Conservation (phyloP, 805 yeast species). For the Candida insectorum region DNA sequence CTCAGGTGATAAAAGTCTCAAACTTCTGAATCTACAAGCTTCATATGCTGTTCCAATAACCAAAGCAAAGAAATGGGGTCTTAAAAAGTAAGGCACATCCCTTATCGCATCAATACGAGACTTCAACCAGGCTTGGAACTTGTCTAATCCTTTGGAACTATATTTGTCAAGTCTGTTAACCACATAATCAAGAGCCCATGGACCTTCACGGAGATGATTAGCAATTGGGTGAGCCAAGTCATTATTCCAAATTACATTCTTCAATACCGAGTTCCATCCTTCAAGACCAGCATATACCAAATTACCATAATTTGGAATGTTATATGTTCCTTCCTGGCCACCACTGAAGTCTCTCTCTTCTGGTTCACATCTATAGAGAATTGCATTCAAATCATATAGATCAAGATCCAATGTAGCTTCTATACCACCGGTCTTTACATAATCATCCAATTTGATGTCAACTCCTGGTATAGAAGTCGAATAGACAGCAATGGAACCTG, state of each 20-base stretch:
- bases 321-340: constrained; percentile 71
- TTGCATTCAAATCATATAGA: constrained; percentile 68
- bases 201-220: constrained; percentile 74
- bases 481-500: constrained; percentile 86
- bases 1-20: constrained; percentile 50
- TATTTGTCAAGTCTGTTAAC: constrained; percentile 60
- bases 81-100: constrained; percentile 69
- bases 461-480: constrained; percentile 67
- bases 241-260: constrained; percentile 59
- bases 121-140: constrained; percentile 68
- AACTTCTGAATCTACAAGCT: constrained; percentile 68
- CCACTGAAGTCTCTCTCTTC: constrained; percentile 83
- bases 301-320: constrained; percentile 68
- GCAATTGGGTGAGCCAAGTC: constrained; percentile 83
- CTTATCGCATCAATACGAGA: constrained; percentile 61
- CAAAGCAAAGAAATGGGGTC: constrained; percentile 85
- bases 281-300: constrained; percentile 87
- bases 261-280: constrained; percentile 81
- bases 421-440: constrained; percentile 70
- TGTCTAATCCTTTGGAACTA: constrained; percentile 44
- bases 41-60: constrained; percentile 81
- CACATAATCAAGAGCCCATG: constrained; percentile 85
- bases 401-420: constrained; percentile 63
- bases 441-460: constrained; percentile 60
- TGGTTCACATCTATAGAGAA: constrained; percentile 74